Evolutionary conservation across 805 yeast genomes (phyloP).

Genomic region (Zygoascus ofunaensis): DNA sequence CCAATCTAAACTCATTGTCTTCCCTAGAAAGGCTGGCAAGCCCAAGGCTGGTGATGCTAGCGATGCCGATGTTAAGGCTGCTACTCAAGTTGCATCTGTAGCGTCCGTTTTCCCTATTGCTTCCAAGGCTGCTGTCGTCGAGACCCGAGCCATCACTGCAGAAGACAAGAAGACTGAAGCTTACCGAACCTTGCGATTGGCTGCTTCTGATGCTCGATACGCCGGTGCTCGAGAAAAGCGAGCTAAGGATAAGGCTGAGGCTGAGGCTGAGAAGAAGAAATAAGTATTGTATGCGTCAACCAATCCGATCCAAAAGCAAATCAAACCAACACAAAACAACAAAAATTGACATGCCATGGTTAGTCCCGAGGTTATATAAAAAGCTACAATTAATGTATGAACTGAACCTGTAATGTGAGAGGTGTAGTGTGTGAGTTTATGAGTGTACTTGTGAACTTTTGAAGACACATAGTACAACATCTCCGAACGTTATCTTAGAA

Average conservation of each 20-base stretch:
- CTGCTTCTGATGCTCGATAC: slow-evolving; percentile 90
- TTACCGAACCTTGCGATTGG: slow-evolving; percentile 89
- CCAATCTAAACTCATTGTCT: slow-evolving; percentile 90
- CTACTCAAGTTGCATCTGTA: slow-evolving; percentile 59
- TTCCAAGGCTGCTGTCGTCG: slow-evolving; percentile 62
- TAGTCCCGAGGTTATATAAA: no score
- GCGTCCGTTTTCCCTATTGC: slow-evolving; percentile 86
- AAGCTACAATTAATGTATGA: no score
- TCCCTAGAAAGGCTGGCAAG: slow-evolving; percentile 83
- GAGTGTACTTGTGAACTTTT: no score
- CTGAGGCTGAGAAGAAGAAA: slow-evolving; percentile 99
- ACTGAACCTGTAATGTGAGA: no score
- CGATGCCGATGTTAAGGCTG: slow-evolving; percentile 55
- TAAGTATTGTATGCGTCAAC: no score
- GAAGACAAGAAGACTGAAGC: slow-evolving; percentile 68
- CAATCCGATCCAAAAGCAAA: no score
- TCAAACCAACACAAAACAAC: no score
- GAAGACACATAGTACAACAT: no score
- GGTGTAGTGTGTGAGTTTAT: no score
- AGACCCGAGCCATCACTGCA: slow-evolving; percentile 75
- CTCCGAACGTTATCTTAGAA: no score
- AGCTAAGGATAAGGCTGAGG: slow-evolving; percentile 95
- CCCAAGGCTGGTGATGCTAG: slow-evolving; percentile 37
- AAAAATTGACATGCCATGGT: no score
- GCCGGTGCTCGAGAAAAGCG: slow-evolving; percentile 97